Conservation (phyloP, 1,284 basidiomycete species). For the Wolfiporia cocos region DNA sequence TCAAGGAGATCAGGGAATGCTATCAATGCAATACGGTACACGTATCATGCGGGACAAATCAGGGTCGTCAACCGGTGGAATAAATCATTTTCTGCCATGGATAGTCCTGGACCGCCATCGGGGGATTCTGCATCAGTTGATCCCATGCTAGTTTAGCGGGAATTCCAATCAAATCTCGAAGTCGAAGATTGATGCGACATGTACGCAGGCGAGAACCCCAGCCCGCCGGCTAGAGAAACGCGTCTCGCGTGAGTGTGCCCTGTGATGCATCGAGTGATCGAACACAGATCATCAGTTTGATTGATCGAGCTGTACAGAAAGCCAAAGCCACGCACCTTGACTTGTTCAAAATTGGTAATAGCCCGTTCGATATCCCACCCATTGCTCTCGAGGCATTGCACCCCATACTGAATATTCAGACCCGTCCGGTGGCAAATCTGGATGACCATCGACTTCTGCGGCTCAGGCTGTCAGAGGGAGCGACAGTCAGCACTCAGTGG, state of each 20-base stretch:
- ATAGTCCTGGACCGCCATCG: too few relatives aligned
- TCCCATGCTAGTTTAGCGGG: too few relatives aligned
- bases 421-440: conserved; percentile 66
- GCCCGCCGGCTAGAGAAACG: conserved; percentile 5
- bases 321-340: conserved; percentile 49
- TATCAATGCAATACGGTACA: too few relatives aligned
- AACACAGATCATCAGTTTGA: conserved; percentile 17
- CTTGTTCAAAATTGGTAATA: conserved; percentile 76
- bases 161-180: too few relatives aligned
- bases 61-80: too few relatives aligned
- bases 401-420: conserved; percentile 69
- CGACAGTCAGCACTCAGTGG: conserved; percentile 6
- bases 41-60: too few relatives aligned
- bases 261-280: conserved; percentile 12
- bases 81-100: too few relatives aligned
- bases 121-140: too few relatives aligned
- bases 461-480: conserved; percentile 45
- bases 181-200: too few relatives aligned
- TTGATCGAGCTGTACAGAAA: conserved; percentile 5
- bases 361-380: conserved; percentile 77
- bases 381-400: conserved; percentile 80
- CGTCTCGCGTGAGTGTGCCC: conserved; percentile 14
- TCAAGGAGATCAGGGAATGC: too few relatives aligned
- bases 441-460: conserved; percentile 60
- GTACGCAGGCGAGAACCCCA: too few relatives aligned